Percentiles rank a stretch among this genome's conserved stretches.
These are phyloP conservation scores for Syzygium jambos DNA, from an alignment of 345 rosid genomes.

Conservation along the genomic window DNA sequence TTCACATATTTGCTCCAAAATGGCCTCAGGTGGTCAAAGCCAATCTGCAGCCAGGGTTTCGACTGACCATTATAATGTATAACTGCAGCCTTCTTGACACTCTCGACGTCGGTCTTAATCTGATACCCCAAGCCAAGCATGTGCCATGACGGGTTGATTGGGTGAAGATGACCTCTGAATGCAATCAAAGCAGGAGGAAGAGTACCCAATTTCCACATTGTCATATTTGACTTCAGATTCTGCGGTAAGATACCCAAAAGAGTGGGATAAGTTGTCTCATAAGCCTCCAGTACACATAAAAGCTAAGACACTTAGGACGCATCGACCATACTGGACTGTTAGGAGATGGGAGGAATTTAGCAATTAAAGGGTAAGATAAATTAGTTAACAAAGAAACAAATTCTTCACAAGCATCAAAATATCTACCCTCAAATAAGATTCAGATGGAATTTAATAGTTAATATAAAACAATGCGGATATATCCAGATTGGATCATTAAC, in stretches of 20 bases:
- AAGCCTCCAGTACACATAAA: neutral
- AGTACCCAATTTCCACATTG: slow-evolving; percentile 98
- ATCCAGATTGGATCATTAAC: neutral
- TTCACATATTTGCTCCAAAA: slow-evolving; percentile 88
- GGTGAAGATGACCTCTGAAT: slow-evolving; percentile 76
- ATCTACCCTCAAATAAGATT: neutral
- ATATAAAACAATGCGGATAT: neutral
- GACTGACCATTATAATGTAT: slow-evolving; percentile 96
- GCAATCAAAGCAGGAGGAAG: slow-evolving; percentile 98
- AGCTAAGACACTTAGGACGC: neutral
- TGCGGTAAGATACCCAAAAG: slow-evolving; percentile 15
- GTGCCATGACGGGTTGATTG: slow-evolving; percentile 90
- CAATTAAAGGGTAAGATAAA: neutral
- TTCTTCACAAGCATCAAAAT: neutral
- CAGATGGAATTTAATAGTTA: neutral
- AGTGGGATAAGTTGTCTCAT: neutral
- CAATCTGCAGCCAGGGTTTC: slow-evolving; percentile 95
- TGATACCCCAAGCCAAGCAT: slow-evolving; percentile 98
- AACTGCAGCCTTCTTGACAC: slow-evolving; percentile 74
- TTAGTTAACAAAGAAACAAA: neutral
- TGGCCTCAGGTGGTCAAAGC: slow-evolving; percentile 91
- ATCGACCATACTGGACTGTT: neutral
- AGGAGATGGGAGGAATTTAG: neutral
- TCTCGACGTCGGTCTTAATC: slow-evolving; percentile 55
- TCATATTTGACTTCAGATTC: slow-evolving; percentile 86